Conservation (phyloP, 768 basidiomycete genomes). For the Galerina sulciceps region DNA sequence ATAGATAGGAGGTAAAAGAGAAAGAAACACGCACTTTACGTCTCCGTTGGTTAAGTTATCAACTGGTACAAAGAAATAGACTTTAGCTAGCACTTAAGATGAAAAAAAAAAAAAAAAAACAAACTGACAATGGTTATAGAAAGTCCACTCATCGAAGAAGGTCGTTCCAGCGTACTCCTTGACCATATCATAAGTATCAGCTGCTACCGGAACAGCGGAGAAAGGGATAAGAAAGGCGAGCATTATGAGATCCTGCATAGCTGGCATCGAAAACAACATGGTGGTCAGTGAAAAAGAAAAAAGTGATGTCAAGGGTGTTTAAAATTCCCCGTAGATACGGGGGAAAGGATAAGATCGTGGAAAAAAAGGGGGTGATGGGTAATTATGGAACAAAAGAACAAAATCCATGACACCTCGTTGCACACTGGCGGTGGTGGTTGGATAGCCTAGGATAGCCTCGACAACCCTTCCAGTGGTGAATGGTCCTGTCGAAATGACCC, state of each 20-base stretch:
- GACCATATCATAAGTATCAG: conserved; percentile 49
- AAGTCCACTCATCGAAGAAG: conserved; percentile 75
- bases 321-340: too few relatives aligned
- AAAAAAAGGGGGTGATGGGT: too few relatives aligned
- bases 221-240: conserved; percentile 6
- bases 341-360: too few relatives aligned
- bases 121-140: conserved; percentile 57
- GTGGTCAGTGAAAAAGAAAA: too few relatives aligned
- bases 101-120: background rate
- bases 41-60: conserved; percentile 78
- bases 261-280: too few relatives aligned
- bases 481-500: too few relatives aligned
- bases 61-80: conserved; percentile 34
- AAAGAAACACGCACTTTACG: conserved; percentile 40
- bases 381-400: too few relatives aligned
- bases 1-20: background rate
- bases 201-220: conserved; percentile 11
- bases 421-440: too few relatives aligned
- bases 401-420: too few relatives aligned
- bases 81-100: background rate
- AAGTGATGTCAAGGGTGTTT: too few relatives aligned
- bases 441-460: too few relatives aligned
- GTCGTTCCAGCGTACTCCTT: conserved; percentile 61
- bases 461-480: too few relatives aligned
- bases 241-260: background rate